phyloP scores from a whole-genome alignment of 2,329 filamentous ascomycete species.

The Cladosporium phlei region DNA sequence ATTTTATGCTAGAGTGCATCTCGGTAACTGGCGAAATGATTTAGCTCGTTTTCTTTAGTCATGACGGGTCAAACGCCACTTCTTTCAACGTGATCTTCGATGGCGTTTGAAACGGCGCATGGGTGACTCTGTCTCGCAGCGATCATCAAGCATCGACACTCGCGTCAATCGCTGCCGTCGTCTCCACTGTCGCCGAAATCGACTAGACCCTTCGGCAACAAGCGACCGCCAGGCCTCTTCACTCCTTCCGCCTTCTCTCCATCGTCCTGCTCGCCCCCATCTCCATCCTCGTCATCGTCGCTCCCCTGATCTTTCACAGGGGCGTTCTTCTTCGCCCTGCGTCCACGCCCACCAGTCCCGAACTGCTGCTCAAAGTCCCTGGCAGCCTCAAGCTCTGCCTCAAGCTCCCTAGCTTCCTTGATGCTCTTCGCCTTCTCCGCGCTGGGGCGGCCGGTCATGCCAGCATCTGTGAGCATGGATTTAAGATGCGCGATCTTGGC shows the following conservation, averaged over 20 bases:
- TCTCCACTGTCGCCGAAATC: constrained; percentile 35
- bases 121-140: no score
- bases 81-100: no score
- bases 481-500: constrained; percentile 81
- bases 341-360: constrained; percentile 48
- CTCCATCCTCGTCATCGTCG: neutral
- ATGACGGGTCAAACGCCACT: no score
- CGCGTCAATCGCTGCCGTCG: constrained; percentile 25
- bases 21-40: no score
- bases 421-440: constrained; percentile 79
- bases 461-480: constrained; percentile 70
- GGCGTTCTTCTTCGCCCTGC: constrained; percentile 10
- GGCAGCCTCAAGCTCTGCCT: constrained; percentile 77
- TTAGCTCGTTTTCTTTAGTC: no score
- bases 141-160: no score
- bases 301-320: constrained; percentile 15
- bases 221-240: constrained; percentile 17
- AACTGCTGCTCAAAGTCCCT: constrained; percentile 75
- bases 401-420: constrained; percentile 78
- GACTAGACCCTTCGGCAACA: constrained; percentile 31
- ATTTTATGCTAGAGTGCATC: no score
- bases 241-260: constrained; percentile 16
- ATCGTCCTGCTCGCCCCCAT: constrained; percentile 14
- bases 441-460: constrained; percentile 86
- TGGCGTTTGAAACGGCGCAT: no score